Evolutionary conservation across 2,329 filamentous ascomycete genomes (phyloP).

Genomic region (Pseudopithomyces chartarum): DNA sequence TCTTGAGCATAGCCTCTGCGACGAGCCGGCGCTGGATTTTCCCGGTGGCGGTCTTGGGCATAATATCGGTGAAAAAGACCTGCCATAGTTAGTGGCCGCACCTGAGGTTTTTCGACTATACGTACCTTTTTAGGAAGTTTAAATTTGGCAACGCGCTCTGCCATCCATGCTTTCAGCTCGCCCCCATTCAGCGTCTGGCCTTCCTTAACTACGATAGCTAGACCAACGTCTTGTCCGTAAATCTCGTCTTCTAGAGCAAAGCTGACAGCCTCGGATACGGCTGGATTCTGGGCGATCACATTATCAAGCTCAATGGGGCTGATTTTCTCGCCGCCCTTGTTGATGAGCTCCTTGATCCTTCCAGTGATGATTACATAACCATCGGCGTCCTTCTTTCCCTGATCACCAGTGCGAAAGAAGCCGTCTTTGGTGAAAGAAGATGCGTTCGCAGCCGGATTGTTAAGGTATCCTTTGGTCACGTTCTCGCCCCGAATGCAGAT

Average conservation of each 20-base stretch:
- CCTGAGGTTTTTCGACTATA: slow-evolving; percentile 44
- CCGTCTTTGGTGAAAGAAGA: slow-evolving; percentile 74
- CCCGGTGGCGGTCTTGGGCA: slow-evolving; percentile 91
- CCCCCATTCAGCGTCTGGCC: slow-evolving; percentile 60
- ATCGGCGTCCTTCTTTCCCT: slow-evolving; percentile 78
- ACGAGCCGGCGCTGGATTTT: slow-evolving; percentile 87
- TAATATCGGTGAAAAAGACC: slow-evolving; percentile 81
- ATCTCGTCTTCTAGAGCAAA: slow-evolving; percentile 83
- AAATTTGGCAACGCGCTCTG: slow-evolving; percentile 75
- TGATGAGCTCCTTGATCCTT: slow-evolving; percentile 92
- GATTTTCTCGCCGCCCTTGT: slow-evolving; percentile 89
- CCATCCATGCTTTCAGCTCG: slow-evolving; percentile 71
- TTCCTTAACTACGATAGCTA: slow-evolving; percentile 75
- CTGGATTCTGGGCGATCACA: slow-evolving; percentile 72
- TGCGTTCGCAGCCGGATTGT: slow-evolving; percentile 78
- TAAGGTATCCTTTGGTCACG: slow-evolving; percentile 83
- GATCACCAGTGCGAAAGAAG: slow-evolving; percentile 88
- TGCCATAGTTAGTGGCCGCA: slow-evolving; percentile 40
- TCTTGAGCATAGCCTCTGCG: slow-evolving; percentile 82
- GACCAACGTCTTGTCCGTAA: slow-evolving; percentile 81
- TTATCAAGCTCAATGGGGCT: slow-evolving; percentile 89
- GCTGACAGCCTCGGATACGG: slow-evolving; percentile 77
- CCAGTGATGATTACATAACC: slow-evolving; percentile 86
- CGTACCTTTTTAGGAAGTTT: slow-evolving; percentile 83
- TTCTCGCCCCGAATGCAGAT: slow-evolving; percentile 84